phyloP scores from a whole-genome alignment of 306 rosid genomes.

The Quercus aquifolioides region DNA sequence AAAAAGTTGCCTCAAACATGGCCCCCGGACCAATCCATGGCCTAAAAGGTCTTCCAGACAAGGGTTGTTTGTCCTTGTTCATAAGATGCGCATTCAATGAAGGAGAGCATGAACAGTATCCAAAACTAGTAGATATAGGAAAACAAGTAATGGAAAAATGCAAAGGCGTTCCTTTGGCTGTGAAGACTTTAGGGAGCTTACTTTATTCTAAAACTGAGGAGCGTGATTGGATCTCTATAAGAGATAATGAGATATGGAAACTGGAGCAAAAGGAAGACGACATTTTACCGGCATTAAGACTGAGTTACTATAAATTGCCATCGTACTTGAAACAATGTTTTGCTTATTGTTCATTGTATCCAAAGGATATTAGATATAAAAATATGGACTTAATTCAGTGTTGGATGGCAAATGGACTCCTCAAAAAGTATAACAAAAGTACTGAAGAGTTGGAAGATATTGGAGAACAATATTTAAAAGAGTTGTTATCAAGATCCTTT shows the following conservation, averaged over 20 bases:
- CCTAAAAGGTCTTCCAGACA: conserved; percentile 14
- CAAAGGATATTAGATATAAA: neutral
- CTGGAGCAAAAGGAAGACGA: neutral
- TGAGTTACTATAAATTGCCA: conserved; percentile 15
- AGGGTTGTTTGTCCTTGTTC: conserved; percentile 36
- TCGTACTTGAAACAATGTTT: conserved; percentile 15
- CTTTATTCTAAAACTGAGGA: conserved; percentile 8
- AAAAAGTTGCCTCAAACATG: conserved; percentile 20
- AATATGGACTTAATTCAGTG: neutral
- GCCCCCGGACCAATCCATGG: conserved; percentile 1
- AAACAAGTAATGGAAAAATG: conserved; percentile 23
- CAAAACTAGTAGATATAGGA: conserved; percentile 17
- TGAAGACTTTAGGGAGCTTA: conserved; percentile 26
- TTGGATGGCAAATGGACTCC: conserved; percentile 36
- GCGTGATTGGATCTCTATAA: conserved; percentile 14
- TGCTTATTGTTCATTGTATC: conserved; percentile 30
- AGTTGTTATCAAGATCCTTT: conserved; percentile 19
- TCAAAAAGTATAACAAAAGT: neutral
- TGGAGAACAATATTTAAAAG: conserved; percentile 17
- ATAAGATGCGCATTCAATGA: conserved; percentile 21
- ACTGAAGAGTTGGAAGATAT: conserved; percentile 17
- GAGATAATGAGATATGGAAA: neutral
- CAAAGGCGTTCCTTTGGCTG: conserved; percentile 22
- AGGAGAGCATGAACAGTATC: neutral
- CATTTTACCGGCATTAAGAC: conserved; percentile 10